Evolutionary conservation across 805 yeast genomes (phyloP).

Genomic region (Suhomyces faveliae): DNA sequence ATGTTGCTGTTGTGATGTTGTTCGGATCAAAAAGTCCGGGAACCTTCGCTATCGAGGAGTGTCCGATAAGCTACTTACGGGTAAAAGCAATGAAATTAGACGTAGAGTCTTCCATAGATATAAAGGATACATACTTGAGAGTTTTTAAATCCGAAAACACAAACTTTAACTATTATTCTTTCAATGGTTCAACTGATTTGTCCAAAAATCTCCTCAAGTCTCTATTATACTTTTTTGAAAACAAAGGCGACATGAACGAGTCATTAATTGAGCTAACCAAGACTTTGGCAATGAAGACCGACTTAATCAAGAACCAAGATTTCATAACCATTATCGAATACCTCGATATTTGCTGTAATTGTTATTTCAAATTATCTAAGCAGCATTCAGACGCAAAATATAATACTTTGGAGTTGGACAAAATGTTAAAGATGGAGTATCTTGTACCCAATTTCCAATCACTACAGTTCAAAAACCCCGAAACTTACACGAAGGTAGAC

Average conservation of each 20-base stretch:
- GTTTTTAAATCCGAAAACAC: background rate
- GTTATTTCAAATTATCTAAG: background rate
- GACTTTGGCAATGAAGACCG: conserved; percentile 6
- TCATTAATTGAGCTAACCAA: conserved; percentile 11
- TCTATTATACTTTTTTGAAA: conserved; percentile 16
- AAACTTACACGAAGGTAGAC: background rate
- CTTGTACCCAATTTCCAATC: background rate
- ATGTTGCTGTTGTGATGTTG: background rate
- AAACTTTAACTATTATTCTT: conserved; percentile 2
- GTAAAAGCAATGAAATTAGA: conserved; percentile 15
- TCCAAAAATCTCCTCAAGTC: conserved; percentile 6
- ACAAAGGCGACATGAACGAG: conserved; percentile 10
- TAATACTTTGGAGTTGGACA: background rate
- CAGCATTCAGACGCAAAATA: background rate
- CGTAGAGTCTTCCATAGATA: conserved; percentile 2
- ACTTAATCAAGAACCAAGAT: conserved; percentile 7
- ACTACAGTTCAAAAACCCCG: background rate
- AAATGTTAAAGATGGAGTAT: background rate
- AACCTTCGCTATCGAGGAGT: background rate
- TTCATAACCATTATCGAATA: conserved; percentile 13
- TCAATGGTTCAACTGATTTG: background rate
- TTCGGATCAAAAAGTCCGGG: background rate
- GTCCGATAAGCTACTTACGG: conserved; percentile 10
- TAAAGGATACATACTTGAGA: background rate
- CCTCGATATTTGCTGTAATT: conserved; percentile 14